Evolutionary conservation across 2,329 filamentous ascomycete genomes (phyloP), one percentile per base, ranked within the genome.

Genomic region (Cordyceps cicadae): DNA sequence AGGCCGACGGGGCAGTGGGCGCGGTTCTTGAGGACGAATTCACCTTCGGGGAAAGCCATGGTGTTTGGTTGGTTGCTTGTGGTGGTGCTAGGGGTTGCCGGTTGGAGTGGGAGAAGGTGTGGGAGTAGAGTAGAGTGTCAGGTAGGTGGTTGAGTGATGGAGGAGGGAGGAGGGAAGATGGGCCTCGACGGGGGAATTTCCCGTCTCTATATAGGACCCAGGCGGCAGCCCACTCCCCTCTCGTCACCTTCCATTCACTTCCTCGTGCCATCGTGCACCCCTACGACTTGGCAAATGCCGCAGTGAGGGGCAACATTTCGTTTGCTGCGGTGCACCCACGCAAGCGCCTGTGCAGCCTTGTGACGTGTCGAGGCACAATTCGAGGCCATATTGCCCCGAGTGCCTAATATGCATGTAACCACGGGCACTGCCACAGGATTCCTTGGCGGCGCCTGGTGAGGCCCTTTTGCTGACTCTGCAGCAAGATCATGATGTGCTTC

Each of bases 321-420:
- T 45, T 45, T 34, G 39, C 39, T 24, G 53, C 15, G 39, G 12
- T 6, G 39, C 53, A 19, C 29, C 6, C 21, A 32, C 45, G 53
- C 53, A 54, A 17, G 11, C 14, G n/a, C 43, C 26, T 45, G 53
- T 43, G 2, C 26, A 41, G 34, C 21, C 17, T 29, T 17, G 32
- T 54, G 53, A 54, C 53, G 53, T 54, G 53, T 29, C 43, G 39
- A 54, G 39, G 53, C 12, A 32, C 53, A 54, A 54, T 54, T 54
- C 37, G 53, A 54, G 26, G 37, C 15, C 37, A 32, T 21, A 45
- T 29, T 39, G 39, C 21, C 39, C 39, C 39, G 53, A 54, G 53
- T 32, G 24, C 53, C 53, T 54, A 54, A 45, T 54, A 54, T 54
- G 53, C 53, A 54, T 29, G 39, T 54, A 32, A 32, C 53, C 53